A percentile compares a stretch with the other conserved stretches of the same genome.
Conservation (phyloP, 331 rosid species). For the Rhamnella rubrinervis region DNA sequence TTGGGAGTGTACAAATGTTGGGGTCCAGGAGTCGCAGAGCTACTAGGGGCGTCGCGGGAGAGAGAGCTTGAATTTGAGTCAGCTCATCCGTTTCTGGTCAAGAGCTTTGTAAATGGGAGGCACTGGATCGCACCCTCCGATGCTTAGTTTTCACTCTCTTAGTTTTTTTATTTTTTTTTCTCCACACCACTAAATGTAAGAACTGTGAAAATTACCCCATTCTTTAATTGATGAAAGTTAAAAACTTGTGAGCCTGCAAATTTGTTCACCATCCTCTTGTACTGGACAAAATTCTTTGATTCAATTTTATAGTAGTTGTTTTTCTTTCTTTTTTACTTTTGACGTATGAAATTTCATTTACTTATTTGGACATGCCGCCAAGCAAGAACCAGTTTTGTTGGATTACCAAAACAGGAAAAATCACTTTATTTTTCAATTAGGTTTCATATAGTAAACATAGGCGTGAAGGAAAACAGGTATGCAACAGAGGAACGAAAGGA, state of each 20-base stretch:
- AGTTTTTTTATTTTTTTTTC: no score
- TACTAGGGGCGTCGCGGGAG: slow-evolving; percentile 54
- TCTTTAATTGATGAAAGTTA: no score
- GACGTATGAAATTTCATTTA: no score
- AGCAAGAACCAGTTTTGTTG: no score
- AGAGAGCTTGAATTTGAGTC: slow-evolving; percentile 59
- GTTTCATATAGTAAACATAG: slow-evolving; percentile 17
- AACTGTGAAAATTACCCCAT: no score
- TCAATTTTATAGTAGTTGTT: no score
- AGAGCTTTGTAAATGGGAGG: slow-evolving; percentile 91
- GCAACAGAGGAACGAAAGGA: slow-evolving; percentile 9
- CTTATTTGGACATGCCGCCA: no score
- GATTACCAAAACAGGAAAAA: background rate
- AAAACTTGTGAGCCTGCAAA: no score
- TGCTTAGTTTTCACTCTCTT: slow-evolving; percentile 35
- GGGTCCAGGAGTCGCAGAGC: slow-evolving; percentile 79
- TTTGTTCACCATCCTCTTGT: no score
- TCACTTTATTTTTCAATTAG: slow-evolving; percentile 37
- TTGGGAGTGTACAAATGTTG: slow-evolving; percentile 81
- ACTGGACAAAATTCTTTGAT: no score
- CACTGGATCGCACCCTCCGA: slow-evolving; percentile 88
- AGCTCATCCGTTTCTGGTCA: slow-evolving; percentile 75
- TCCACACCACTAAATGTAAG: no score
- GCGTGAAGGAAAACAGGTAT: slow-evolving; percentile 17
- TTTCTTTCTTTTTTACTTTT: no score